Evolutionary conservation across 2,329 filamentous ascomycete genomes (phyloP).

Genomic region (Beauveria sp.): DNA sequence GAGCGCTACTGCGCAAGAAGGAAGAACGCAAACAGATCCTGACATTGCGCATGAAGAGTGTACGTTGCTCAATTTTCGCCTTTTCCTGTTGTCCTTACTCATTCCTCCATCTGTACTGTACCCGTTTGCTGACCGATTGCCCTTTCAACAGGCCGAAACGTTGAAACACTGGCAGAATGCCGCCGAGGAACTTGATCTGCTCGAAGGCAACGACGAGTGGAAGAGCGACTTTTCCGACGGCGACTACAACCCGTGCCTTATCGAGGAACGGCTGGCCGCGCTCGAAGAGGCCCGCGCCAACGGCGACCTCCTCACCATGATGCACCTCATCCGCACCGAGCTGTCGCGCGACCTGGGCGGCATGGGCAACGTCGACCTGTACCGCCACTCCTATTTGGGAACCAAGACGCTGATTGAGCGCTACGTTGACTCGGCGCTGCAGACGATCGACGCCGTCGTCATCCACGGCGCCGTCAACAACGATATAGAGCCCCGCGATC

Average conservation of each 20-base stretch:
- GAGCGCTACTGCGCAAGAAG: slow-evolving; percentile 35
- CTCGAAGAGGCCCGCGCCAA: slow-evolving; percentile 66
- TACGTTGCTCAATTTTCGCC: slow-evolving; percentile 28
- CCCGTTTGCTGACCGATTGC: background rate
- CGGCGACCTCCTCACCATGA: slow-evolving; percentile 68
- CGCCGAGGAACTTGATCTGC: slow-evolving; percentile 66
- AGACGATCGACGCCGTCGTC: slow-evolving; percentile 65
- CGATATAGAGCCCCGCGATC: slow-evolving; percentile 48
- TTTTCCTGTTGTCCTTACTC: too few species aligned
- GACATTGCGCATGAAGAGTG: slow-evolving; percentile 57
- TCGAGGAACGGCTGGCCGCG: slow-evolving; percentile 61
- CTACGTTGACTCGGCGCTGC: slow-evolving; percentile 73
- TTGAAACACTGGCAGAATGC: slow-evolving; percentile 67
- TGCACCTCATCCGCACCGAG: slow-evolving; percentile 72
- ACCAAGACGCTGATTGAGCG: slow-evolving; percentile 82
- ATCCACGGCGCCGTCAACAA: slow-evolving; percentile 47
- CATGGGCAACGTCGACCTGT: slow-evolving; percentile 77
- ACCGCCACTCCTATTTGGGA: slow-evolving; percentile 75
- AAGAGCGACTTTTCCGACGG: slow-evolving; percentile 55
- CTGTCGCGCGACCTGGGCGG: slow-evolving; percentile 74
- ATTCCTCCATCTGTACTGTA: too few species aligned
- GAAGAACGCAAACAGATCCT: slow-evolving; percentile 57
- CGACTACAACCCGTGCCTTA: slow-evolving; percentile 64
- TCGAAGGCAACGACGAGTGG: slow-evolving; percentile 79
- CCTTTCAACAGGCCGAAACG: slow-evolving; percentile 51